phyloP scores from a whole-genome alignment of 2,329 filamentous ascomycete genomes.

The Dendryphion nanum region DNA sequence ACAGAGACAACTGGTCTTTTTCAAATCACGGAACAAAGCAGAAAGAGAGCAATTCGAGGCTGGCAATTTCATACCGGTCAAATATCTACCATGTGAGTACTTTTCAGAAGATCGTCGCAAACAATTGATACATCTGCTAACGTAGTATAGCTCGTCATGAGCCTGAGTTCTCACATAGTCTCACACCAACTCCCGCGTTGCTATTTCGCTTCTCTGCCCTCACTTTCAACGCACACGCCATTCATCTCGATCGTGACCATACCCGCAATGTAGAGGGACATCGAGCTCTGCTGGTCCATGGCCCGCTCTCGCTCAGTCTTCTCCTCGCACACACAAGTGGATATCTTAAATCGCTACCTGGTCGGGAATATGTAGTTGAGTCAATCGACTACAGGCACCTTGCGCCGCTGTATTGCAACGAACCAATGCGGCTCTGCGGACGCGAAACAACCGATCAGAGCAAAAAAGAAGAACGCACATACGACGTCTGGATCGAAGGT shows the following conservation, averaged over 20 bases:
- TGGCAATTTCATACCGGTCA: slow-evolving; percentile 24
- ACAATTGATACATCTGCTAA: background rate
- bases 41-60: slow-evolving; percentile 32
- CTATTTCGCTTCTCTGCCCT: slow-evolving; percentile 89
- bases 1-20: slow-evolving; percentile 62
- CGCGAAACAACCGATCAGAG: slow-evolving; percentile 27
- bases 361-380: slow-evolving; percentile 42
- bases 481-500: slow-evolving; percentile 43
- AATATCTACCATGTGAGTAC: slow-evolving; percentile 40
- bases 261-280: slow-evolving; percentile 71
- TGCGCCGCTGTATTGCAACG: slow-evolving; percentile 73
- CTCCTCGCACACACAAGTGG: slow-evolving; percentile 67
- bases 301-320: slow-evolving; percentile 75
- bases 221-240: slow-evolving; percentile 87
- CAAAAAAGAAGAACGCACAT: slow-evolving; percentile 19
- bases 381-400: slow-evolving; percentile 77
- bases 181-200: slow-evolving; percentile 67
- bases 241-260: slow-evolving; percentile 78
- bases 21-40: slow-evolving; percentile 50
- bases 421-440: slow-evolving; percentile 69
- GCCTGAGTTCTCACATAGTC: slow-evolving; percentile 56
- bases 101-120: background rate
- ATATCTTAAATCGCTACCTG: slow-evolving; percentile 43
- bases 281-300: slow-evolving; percentile 76
- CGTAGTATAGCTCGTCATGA: slow-evolving; percentile 43